Percentiles rank a stretch among this genome's conserved stretches.
phyloP scores from a whole-genome alignment of 805 yeast species.

The Metschnikowia borealis region DNA sequence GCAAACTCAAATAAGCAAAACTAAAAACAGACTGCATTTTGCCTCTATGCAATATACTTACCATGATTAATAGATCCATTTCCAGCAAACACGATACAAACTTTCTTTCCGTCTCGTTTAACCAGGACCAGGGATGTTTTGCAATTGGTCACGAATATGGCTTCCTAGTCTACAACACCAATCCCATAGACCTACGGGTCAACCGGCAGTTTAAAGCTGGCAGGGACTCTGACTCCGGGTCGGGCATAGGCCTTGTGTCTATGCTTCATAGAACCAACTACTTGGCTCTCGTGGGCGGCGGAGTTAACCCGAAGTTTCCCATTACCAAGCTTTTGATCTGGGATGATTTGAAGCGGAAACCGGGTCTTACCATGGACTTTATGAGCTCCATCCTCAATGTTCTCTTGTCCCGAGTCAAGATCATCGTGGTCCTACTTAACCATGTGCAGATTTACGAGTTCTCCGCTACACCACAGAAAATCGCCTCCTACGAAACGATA shows the following conservation, averaged over 20 bases:
- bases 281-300: conserved; percentile 88
- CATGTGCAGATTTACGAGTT: conserved; percentile 76
- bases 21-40: neutral
- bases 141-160: conserved; percentile 79
- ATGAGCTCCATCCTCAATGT: conserved; percentile 72
- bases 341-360: conserved; percentile 83
- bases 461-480: conserved; percentile 68
- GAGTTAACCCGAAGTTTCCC: conserved; percentile 72
- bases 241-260: conserved; percentile 70
- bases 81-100: conserved; percentile 14
- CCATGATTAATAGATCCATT: neutral
- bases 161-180: conserved; percentile 78
- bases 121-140: conserved; percentile 89
- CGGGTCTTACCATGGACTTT: conserved; percentile 71
- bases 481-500: conserved; percentile 61
- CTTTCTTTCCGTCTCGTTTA: conserved; percentile 63
- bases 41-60: neutral
- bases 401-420: conserved; percentile 66
- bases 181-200: conserved; percentile 78
- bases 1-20: neutral
- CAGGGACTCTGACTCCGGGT: conserved; percentile 18
- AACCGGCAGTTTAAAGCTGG: conserved; percentile 44
- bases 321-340: conserved; percentile 78
- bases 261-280: conserved; percentile 92
- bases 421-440: conserved; percentile 66